Evolutionary conservation across 2,329 filamentous ascomycete genomes (phyloP).

Genomic region (Zasmidium angulare): DNA sequence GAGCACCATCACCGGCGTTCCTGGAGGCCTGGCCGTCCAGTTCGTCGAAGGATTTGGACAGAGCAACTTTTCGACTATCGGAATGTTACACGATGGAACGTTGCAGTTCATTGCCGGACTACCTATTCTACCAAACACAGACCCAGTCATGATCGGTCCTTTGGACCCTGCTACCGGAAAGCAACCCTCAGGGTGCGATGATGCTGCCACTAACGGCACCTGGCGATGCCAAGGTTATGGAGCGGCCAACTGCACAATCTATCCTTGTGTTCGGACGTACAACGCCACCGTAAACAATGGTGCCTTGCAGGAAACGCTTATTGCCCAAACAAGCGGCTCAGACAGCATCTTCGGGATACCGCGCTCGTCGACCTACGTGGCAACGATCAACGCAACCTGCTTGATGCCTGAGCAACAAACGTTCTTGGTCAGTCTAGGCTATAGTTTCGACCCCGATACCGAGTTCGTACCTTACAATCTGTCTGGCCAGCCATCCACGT

Average conservation of each 20-base stretch:
- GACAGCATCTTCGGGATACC: not conserved
- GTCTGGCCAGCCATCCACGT: not conserved
- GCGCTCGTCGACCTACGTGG: not conserved
- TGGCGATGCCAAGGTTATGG: conserved; percentile 14
- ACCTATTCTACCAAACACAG: not conserved
- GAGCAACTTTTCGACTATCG: conserved; percentile 2
- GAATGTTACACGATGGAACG: not conserved
- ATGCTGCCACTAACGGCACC: conserved; percentile 4
- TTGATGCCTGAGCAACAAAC: not conserved
- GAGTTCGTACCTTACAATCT: conserved; percentile 7
- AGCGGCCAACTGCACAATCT: conserved; percentile 5
- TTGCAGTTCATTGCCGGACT: conserved; percentile 3
- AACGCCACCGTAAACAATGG: conserved; percentile 3
- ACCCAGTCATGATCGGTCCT: not conserved
- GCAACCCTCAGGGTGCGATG: not conserved
- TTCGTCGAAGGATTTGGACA: not conserved
- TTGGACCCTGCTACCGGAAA: not conserved
- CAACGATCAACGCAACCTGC: conserved; percentile 4
- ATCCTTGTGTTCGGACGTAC: conserved; percentile 9
- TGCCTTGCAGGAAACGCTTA: conserved; percentile 1
- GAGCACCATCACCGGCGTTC: not conserved
- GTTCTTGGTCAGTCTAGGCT: not conserved
- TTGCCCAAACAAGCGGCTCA: not conserved
- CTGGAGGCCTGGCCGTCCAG: not conserved
- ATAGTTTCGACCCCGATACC: conserved; percentile 1